Evolutionary conservation across 345 rosid species (phyloP).

Genomic region (Microcos paniculata): DNA sequence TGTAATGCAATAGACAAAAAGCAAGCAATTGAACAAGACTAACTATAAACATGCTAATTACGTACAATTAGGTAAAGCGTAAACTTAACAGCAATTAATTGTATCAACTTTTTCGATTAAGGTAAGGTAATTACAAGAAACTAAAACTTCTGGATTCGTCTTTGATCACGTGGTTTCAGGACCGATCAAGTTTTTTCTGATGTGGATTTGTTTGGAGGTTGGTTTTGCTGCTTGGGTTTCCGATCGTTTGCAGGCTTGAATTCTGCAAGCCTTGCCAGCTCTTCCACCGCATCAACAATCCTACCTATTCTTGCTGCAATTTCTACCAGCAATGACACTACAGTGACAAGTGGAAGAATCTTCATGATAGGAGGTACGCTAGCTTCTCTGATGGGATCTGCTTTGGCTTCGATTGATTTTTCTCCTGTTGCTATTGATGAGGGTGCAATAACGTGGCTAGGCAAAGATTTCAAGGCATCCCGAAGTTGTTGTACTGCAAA

Average conservation of each 20-base stretch:
- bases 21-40: not conserved
- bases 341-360: constrained; percentile 56
- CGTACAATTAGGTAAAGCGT: not conserved
- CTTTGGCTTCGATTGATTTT: constrained; percentile 22
- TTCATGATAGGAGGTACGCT: constrained; percentile 37
- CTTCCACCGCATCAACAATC: constrained; percentile 42
- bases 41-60: not conserved
- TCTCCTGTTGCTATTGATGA: constrained; percentile 3
- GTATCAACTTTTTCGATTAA: not conserved
- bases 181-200: constrained; percentile 11
- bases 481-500: constrained; percentile 55
- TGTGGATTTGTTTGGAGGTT: not conserved
- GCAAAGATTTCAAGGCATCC: constrained; percentile 47
- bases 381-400: constrained; percentile 12
- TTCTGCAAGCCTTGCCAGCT: constrained; percentile 51
- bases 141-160: constrained; percentile 19
- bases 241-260: constrained; percentile 45
- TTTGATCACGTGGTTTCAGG: constrained; percentile 19
- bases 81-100: too few species aligned
- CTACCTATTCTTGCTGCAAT: constrained; percentile 53
- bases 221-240: constrained; percentile 15
- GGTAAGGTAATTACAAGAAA: not conserved
- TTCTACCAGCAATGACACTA: constrained; percentile 55
- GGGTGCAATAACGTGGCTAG: constrained; percentile 13
- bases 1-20: constrained; percentile 14